phyloP scores from a whole-genome alignment of 148 eudicot species.

The Heliamphora exappendiculata region DNA sequence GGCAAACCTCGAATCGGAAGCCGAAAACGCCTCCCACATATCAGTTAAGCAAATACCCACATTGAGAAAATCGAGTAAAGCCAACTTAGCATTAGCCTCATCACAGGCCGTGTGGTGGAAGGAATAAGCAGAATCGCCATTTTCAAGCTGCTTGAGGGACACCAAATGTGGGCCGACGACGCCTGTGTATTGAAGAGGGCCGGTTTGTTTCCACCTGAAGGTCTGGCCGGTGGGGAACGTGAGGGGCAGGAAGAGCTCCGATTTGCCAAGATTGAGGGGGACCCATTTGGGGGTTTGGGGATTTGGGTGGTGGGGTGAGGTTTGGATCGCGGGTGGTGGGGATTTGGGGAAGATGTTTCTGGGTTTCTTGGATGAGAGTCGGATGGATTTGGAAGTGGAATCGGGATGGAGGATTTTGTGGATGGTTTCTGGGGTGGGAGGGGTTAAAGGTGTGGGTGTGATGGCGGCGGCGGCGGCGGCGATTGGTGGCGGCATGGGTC shows the following conservation, averaged over 20 bases:
- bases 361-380: conserved; percentile 29
- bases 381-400: conserved; percentile 17
- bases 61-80: conserved; percentile 70
- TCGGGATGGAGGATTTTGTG: conserved; percentile 21
- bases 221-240: conserved; percentile 97
- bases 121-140: conserved; percentile 46
- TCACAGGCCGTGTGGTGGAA: conserved; percentile 29
- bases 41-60: conserved; percentile 53
- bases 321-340: conserved; percentile 15
- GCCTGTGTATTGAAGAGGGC: conserved; percentile 58
- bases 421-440: conserved; percentile 35
- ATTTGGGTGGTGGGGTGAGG: conserved; percentile 9
- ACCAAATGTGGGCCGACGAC: conserved; percentile 64
- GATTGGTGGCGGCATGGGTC: conserved; percentile 11
- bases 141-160: conserved; percentile 57
- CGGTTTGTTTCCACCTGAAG: conserved; percentile 86
- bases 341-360: conserved; percentile 20
- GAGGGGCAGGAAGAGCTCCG: conserved; percentile 67
- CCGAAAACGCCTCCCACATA: conserved; percentile 61
- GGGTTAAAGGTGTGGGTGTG: conserved; percentile 31
- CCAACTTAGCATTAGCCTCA: conserved; percentile 30
- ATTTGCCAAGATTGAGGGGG: conserved; percentile 56
- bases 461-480: not conserved
- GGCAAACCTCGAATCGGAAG: conserved; percentile 59
- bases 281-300: conserved; percentile 38